Percentiles rank a stretch among this genome's conserved stretches.
These are phyloP conservation scores for Populus hybrid DNA, from an alignment of 441 rosid genomes.

Conservation along the genomic window DNA sequence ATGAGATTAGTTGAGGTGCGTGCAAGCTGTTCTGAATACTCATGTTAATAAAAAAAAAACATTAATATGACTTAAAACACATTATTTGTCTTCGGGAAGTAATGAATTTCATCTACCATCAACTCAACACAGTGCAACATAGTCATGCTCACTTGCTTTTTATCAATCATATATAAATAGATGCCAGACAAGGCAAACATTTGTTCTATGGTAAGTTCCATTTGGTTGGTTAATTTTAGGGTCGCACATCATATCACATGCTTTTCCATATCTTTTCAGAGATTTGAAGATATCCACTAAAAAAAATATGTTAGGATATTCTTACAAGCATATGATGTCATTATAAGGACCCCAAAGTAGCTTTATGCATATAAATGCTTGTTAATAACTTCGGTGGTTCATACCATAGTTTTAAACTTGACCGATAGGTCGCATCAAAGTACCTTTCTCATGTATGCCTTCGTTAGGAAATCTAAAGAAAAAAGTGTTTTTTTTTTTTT, in stretches of 20 bases:
- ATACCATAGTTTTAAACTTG: too few species aligned
- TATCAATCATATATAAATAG: background rate
- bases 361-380: too few species aligned
- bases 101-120: background rate
- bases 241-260: background rate
- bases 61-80: background rate
- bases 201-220: background rate
- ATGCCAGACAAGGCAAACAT: conserved; percentile 7
- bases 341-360: too few species aligned
- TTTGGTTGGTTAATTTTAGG: background rate
- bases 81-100: background rate
- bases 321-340: too few species aligned
- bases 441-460: too few species aligned
- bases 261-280: background rate
- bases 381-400: too few species aligned
- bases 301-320: background rate
- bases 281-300: background rate
- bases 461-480: too few species aligned
- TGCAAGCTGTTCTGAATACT: too few species aligned
- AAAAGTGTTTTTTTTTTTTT: too few species aligned
- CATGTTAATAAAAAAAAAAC: background rate
- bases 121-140: background rate
- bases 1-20: too few species aligned
- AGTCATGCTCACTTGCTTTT: background rate
- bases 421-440: too few species aligned